Evolutionary conservation across 768 basidiomycete species (phyloP).

Genomic region (Amanita subjunquillea): DNA sequence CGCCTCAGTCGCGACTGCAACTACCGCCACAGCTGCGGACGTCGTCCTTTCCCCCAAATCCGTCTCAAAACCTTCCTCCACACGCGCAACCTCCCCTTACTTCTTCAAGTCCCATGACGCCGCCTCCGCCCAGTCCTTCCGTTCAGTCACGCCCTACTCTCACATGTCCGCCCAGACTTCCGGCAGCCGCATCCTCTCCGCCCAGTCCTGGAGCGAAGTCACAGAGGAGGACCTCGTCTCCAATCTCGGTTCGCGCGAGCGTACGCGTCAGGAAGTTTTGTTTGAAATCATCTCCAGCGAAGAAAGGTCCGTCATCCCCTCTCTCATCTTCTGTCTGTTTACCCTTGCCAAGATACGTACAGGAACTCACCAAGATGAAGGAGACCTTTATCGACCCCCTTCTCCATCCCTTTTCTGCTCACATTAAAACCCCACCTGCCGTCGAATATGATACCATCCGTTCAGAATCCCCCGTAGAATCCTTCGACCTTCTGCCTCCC

Average conservation of each 20-base stretch:
- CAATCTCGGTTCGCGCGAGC: conserved; percentile 87
- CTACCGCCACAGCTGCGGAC: conserved; percentile 57
- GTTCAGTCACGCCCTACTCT: conserved; percentile 77
- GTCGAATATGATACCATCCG: conserved; percentile 69
- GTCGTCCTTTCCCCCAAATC: conserved; percentile 31
- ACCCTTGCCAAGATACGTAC: conserved; percentile 63
- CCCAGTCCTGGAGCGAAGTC: conserved; percentile 85
- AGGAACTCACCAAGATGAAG: conserved; percentile 84
- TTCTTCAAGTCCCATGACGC: conserved; percentile 38
- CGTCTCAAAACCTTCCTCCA: conserved; percentile 42
- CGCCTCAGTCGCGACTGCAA: conserved; percentile 54
- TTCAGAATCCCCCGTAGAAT: conserved; percentile 59
- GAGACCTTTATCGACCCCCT: conserved; percentile 88
- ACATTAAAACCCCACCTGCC: conserved; percentile 33
- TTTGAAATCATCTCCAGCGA: conserved; percentile 97
- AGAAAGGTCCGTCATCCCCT: conserved; percentile 55
- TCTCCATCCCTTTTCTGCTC: conserved; percentile 68
- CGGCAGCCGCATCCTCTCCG: conserved; percentile 66
- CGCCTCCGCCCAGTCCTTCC: conserved; percentile 54
- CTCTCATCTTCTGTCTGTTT: conserved; percentile 7
- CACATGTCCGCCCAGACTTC: conserved; percentile 56
- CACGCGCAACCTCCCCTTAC: conserved; percentile 56
- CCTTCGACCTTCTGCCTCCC: conserved; percentile 66
- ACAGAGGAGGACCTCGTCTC: conserved; percentile 91
- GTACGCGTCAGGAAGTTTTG: conserved; percentile 91